Evolutionary conservation across 371 early-diverging fungal genomes (phyloP).

Genomic region (Syncephalis plumigaleata): DNA sequence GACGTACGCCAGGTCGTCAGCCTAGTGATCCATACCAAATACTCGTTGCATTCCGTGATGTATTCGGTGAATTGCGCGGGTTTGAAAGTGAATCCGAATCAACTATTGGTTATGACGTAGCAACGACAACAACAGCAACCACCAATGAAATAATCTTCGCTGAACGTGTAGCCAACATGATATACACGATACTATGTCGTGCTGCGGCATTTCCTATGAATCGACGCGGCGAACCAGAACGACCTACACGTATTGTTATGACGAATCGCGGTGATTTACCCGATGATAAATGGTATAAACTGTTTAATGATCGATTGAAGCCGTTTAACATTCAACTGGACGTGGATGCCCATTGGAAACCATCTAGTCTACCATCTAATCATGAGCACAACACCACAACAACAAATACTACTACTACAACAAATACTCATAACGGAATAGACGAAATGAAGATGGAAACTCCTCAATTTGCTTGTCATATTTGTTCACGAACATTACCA

Average conservation of each 20-base stretch:
- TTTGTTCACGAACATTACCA: neutral
- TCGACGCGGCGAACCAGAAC: neutral
- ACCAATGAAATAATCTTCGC: no score
- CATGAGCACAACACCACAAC: no score
- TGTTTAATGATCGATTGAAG: neutral
- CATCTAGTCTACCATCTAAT: neutral
- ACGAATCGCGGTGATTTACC: neutral
- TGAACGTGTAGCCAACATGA: neutral
- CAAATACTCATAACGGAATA: no score
- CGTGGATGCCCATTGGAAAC: neutral
- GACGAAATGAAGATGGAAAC: no score
- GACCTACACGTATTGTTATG: neutral
- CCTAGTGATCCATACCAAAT: no score
- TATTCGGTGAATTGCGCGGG: no score
- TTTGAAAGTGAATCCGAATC: no score
- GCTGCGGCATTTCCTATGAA: neutral
- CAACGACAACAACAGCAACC: no score
- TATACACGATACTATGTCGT: neutral
- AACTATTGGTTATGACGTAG: no score
- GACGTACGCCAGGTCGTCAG: no score
- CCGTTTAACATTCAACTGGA: neutral
- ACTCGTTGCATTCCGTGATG: no score
- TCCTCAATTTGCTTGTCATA: neutral
- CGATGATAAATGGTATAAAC: neutral
- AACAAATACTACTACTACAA: no score